Conservation (phyloP, 1,284 basidiomycete species). For the Caloboletus inedulis region DNA sequence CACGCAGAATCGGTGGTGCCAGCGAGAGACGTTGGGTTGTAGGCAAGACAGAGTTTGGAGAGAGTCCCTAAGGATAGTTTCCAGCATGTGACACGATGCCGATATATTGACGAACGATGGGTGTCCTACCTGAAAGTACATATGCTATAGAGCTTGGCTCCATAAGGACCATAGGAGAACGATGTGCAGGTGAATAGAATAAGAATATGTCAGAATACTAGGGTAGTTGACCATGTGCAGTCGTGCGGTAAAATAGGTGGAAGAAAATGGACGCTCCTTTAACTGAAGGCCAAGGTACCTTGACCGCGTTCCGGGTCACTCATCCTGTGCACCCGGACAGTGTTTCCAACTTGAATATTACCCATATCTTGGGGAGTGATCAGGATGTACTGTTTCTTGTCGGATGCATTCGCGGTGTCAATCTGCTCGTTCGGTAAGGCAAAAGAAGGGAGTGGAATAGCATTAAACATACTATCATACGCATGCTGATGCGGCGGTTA, state of each 20-base stretch:
- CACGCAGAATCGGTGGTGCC: not conserved
- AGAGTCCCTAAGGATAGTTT: not conserved
- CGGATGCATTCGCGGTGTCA: constrained; percentile 79
- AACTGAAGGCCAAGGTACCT: constrained; percentile 47
- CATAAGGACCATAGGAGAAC: not conserved
- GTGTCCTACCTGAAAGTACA: not conserved
- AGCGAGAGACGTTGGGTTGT: constrained; percentile 8
- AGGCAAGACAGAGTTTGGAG: constrained; percentile 7
- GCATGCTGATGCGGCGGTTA: constrained; percentile 88
- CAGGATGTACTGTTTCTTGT: constrained; percentile 87
- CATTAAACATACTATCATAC: constrained; percentile 72
- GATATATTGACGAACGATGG: not conserved
- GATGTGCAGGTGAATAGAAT: constrained; percentile 6
- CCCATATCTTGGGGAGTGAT: constrained; percentile 90
- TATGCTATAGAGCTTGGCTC: not conserved
- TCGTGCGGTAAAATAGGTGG: constrained; percentile 1
- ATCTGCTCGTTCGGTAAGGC: constrained; percentile 49
- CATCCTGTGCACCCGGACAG: constrained; percentile 75
- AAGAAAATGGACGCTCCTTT: not conserved
- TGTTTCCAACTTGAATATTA: constrained; percentile 56
- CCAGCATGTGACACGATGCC: not conserved
- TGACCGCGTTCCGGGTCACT: constrained; percentile 73
- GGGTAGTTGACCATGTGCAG: not conserved
- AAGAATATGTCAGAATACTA: constrained; percentile 1
- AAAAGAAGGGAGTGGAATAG: not conserved